Evolutionary conservation across 1,284 basidiomycete genomes (phyloP), one percentile per base, ranked within the genome.

Genomic region (Spongiforma sp.): DNA sequence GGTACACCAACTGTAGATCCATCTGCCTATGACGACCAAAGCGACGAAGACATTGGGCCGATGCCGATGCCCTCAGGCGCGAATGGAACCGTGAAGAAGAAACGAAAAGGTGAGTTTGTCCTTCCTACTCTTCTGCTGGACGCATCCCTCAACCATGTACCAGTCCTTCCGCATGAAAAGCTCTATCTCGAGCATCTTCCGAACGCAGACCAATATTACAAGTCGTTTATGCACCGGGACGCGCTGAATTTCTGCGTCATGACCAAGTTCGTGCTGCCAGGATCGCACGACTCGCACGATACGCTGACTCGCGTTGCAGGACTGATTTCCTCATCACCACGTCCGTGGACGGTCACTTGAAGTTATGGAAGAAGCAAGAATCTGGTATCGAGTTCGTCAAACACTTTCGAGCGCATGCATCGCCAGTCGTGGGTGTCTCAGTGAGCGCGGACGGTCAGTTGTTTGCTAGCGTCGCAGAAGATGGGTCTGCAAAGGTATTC

Each of bases 341-440:
- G 2, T 98, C 96, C 3, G 79, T 96, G 15, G 97, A 99, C 73
- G 98, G 98, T 1, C 94, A 97, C 78, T 81, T 99, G 71, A 99
- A 99, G 78, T 83, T 99, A 33, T 99, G 98, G 98, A 99, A 98
- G 83, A 99, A 99, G 80, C 95, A 98, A 79, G 92, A 96, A 17
- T 78, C 83, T 8, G 95, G 95, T 10, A 93, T 96, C 72, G 94
- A 97, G 79, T 96, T 96, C 73, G 93, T 96, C 65, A 96, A 98
- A 79, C 91, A 94, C 71, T 97, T 95, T 78, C 89, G 97, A 50
- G 96, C 98, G 3, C 96, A 98, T 72, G 83, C 98, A 32, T 85
- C 87, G 30, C 88, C 94, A 17, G 87, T 99, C 48, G 84, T 90
- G 10, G 90, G 87, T 3, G 90, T 96, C 11, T 91, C 90, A 48